These are phyloP conservation scores for Pleurotus cornucopiae DNA, from an alignment of 768 basidiomycete genomes.

Conservation along the genomic window DNA sequence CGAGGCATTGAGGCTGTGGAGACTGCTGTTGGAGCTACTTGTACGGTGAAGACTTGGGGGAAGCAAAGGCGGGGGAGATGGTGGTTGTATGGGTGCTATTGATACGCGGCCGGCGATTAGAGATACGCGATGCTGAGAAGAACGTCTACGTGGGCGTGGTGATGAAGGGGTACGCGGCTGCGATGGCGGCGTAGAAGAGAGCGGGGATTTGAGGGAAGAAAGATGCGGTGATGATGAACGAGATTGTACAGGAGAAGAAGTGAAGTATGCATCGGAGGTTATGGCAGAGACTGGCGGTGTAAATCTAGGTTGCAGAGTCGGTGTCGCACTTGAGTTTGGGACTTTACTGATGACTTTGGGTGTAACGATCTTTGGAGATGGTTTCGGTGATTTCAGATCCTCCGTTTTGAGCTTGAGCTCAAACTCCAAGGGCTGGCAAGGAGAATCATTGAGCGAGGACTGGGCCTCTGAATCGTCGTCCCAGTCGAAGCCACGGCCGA, in stretches of 20 bases:
- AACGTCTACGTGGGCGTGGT: constrained; percentile 67
- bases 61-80: constrained; percentile 56
- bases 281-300: constrained; percentile 24
- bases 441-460: constrained; percentile 3
- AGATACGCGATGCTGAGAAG: constrained; percentile 82
- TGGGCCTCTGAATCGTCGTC: constrained; percentile 32
- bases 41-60: constrained; percentile 64
- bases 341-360: constrained; percentile 9
- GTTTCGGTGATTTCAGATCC: constrained; percentile 1
- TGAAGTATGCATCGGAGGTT: constrained; percentile 23
- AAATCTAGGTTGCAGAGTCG: constrained; percentile 20
- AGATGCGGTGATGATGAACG: constrained; percentile 17
- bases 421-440: constrained; percentile 18
- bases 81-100: constrained; percentile 73
- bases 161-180: constrained; percentile 45
- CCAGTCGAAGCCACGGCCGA: constrained; percentile 83
- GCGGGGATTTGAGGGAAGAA: constrained; percentile 22
- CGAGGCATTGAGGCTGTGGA: constrained; percentile 47
- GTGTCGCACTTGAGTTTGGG: constrained; percentile 11
- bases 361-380: constrained; percentile 8
- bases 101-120: constrained; percentile 78
- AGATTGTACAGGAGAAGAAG: constrained; percentile 29
- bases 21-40: constrained; percentile 52
- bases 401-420: constrained; percentile 14
- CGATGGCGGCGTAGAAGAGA: constrained; percentile 17